These are phyloP conservation scores for Torulaspora indica DNA, from an alignment of 805 yeast genomes.

Conservation along the genomic window DNA sequence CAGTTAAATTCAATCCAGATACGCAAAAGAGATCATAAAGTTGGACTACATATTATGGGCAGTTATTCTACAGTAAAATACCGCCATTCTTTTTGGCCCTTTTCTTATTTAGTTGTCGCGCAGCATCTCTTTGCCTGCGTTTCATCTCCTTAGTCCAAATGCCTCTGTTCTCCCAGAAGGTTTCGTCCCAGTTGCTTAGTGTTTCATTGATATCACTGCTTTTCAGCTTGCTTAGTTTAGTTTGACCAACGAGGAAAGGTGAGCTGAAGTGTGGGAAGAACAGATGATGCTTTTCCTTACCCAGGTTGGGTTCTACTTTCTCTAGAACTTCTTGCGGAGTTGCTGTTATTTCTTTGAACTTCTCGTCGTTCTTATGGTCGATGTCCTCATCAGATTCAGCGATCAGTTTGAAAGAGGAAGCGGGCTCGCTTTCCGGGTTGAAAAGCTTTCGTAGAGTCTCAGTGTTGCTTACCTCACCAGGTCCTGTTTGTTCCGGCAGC, in stretches of 20 bases:
- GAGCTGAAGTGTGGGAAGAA: slow-evolving; percentile 83
- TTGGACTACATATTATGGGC: neutral
- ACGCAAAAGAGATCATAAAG: slow-evolving; percentile 80
- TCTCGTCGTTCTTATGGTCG: slow-evolving; percentile 36
- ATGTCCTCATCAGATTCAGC: slow-evolving; percentile 47
- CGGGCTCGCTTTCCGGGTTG: slow-evolving; percentile 40
- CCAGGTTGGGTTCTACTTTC: slow-evolving; percentile 10
- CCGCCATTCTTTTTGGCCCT: slow-evolving; percentile 21
- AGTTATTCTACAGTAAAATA: slow-evolving; percentile 4
- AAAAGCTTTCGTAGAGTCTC: slow-evolving; percentile 61
- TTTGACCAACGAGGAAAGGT: slow-evolving; percentile 80
- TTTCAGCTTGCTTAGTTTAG: slow-evolving; percentile 62
- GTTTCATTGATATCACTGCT: slow-evolving; percentile 29
- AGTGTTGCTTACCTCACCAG: slow-evolving; percentile 40
- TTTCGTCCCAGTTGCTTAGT: slow-evolving; percentile 55
- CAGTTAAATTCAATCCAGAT: slow-evolving; percentile 40
- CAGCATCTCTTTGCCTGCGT: slow-evolving; percentile 67
- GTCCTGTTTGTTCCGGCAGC: neutral
- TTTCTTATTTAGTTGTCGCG: slow-evolving; percentile 51
- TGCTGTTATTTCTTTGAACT: slow-evolving; percentile 19
- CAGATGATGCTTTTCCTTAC: slow-evolving; percentile 45
- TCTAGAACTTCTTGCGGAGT: slow-evolving; percentile 10
- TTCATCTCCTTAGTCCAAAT: slow-evolving; percentile 72
- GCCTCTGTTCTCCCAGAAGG: slow-evolving; percentile 83
- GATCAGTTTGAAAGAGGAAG: slow-evolving; percentile 41